Evolutionary conservation across 257 asterid genomes (phyloP).

Genomic region (Avicennia marina): DNA sequence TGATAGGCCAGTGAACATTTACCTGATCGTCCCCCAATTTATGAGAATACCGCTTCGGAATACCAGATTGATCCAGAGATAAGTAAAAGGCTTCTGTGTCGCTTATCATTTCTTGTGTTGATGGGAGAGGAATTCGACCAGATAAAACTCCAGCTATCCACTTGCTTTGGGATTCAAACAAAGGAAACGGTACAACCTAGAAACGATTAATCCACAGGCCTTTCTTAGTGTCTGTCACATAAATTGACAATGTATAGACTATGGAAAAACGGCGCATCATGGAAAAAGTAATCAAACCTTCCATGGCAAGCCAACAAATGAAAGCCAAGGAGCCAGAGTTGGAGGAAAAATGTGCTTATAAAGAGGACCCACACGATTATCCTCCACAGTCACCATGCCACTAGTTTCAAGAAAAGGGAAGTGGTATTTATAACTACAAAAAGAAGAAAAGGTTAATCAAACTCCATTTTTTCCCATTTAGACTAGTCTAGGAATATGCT

Average conservation of each 20-base stretch:
- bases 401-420: conserved; percentile 84
- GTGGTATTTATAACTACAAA: conserved; percentile 67
- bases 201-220: neutral
- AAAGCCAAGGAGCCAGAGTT: conserved; percentile 68
- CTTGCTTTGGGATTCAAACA: conserved; percentile 73
- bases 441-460: neutral
- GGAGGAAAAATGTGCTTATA: conserved; percentile 89
- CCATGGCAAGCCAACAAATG: conserved; percentile 96
- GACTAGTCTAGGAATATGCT: too few relatives aligned
- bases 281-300: conserved; percentile 43
- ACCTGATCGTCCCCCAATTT: conserved; percentile 67
- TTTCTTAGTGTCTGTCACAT: neutral
- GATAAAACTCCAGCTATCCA: conserved; percentile 90
- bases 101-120: conserved; percentile 59
- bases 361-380: conserved; percentile 87
- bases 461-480: too few relatives aligned
- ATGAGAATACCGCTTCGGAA: conserved; percentile 78
- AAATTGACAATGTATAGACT: neutral
- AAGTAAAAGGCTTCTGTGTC: conserved; percentile 65
- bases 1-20: neutral
- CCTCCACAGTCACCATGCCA: conserved; percentile 68
- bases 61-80: conserved; percentile 45
- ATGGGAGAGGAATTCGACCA: conserved; percentile 61
- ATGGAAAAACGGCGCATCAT: neutral
- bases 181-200: conserved; percentile 84